These are phyloP conservation scores for Aspergillus olivimuriae DNA, from an alignment of 495 filamentous ascomycete genomes.

Conservation along the genomic window DNA sequence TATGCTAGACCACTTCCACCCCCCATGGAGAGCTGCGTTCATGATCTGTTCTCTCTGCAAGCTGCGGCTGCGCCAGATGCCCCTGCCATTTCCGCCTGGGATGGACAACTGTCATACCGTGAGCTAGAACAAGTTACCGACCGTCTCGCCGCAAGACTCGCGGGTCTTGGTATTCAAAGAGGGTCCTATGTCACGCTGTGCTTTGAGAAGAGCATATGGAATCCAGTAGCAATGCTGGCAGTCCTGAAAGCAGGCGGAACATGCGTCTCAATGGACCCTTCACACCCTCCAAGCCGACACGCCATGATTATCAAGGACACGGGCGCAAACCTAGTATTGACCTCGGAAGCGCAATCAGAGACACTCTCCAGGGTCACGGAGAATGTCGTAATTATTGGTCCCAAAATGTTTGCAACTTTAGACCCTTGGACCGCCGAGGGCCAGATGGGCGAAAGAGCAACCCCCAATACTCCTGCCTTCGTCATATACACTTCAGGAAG, in stretches of 20 bases:
- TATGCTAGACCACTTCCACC: no score
- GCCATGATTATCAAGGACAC: background rate
- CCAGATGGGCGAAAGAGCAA: background rate
- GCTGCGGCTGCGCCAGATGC: no score
- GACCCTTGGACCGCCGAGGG: no score
- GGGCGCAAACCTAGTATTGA: no score
- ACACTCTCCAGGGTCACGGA: background rate
- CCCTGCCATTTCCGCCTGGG: no score
- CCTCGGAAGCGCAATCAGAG: background rate
- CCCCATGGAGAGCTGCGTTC: no score
- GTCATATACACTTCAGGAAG: background rate
- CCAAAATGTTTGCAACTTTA: no score
- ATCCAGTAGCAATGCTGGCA: background rate
- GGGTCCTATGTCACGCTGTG: background rate
- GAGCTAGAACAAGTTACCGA: background rate
- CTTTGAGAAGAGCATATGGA: background rate
- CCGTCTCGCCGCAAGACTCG: background rate
- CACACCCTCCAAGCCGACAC: background rate
- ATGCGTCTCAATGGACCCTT: background rate
- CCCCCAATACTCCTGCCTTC: background rate
- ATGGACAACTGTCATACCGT: no score
- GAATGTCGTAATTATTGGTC: no score
- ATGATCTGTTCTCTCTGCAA: no score
- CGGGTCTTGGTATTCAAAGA: background rate
- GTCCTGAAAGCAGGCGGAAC: background rate